A percentile compares a stretch with the other conserved stretches of the same genome.
Conservation (phyloP, 2,329 filamentous ascomycete species). For the Ambrosiella beaveri region DNA sequence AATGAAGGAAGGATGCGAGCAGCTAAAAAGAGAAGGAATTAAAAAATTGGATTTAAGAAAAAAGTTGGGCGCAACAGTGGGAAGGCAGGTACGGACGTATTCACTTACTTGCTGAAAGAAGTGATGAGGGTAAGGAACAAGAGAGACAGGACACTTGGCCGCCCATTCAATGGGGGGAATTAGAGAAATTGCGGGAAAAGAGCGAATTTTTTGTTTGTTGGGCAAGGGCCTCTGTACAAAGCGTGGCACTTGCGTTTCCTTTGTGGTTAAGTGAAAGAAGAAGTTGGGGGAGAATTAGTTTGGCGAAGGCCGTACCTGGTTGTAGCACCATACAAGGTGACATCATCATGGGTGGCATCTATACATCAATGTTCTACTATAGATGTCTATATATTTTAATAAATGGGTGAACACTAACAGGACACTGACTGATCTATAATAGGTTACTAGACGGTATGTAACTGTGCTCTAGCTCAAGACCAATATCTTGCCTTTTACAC, state of each 20-base stretch:
- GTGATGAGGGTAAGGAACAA: too few relatives aligned
- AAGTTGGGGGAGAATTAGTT: neutral
- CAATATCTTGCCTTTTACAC: too few relatives aligned
- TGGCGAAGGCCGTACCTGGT: neutral
- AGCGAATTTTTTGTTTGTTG: neutral
- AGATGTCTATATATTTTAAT: neutral
- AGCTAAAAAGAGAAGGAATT: neutral
- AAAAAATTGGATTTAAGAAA: neutral
- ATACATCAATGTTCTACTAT: neutral
- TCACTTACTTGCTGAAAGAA: too few relatives aligned
- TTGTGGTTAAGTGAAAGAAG: neutral
- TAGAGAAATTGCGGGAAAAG: neutral
- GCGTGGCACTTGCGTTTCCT: neutral
- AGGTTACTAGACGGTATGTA: too few relatives aligned
- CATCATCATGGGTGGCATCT: neutral
- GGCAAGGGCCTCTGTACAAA: neutral
- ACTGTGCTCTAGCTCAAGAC: too few relatives aligned
- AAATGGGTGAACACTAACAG: too few relatives aligned
- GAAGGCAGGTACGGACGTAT: too few relatives aligned
- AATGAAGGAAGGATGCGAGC: neutral
- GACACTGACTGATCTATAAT: too few relatives aligned
- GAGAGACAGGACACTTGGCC: too few relatives aligned
- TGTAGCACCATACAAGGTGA: neutral
- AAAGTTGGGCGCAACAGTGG: neutral
- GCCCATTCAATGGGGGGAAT: neutral